Percentiles rank a stretch among this genome's conserved stretches.
Conservation (phyloP, 345 rosid species). For the Geranium brycei region DNA sequence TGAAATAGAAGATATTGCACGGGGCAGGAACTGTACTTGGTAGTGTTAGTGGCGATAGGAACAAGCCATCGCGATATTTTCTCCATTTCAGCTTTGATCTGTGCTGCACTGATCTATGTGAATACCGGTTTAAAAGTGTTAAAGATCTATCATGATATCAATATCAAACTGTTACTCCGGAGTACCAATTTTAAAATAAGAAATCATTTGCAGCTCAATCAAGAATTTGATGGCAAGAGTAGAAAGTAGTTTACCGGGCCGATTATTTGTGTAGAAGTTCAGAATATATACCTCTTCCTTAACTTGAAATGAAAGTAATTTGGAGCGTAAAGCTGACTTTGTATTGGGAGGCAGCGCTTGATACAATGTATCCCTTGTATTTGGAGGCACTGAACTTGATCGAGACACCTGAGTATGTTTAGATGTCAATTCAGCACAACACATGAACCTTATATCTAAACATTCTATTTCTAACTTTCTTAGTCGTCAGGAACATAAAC, state of each 20-base stretch:
- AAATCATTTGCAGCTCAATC: no score
- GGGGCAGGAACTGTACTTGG: constrained; percentile 44
- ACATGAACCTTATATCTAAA: background rate
- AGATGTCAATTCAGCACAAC: no score
- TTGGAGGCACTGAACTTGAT: constrained; percentile 83
- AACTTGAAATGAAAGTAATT: constrained; percentile 49
- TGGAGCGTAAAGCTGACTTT: constrained; percentile 71
- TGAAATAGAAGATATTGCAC: no score
- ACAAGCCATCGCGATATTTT: constrained; percentile 92
- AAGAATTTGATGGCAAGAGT: no score
- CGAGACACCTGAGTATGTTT: constrained; percentile 52
- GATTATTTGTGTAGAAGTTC: background rate
- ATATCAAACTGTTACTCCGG: no score
- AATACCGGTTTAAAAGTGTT: no score
- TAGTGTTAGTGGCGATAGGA: constrained; percentile 82
- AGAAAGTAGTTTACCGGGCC: no score
- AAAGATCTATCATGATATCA: no score
- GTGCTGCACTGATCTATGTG: constrained; percentile 51
- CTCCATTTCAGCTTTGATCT: constrained; percentile 94
- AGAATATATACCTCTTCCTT: constrained; percentile 59
- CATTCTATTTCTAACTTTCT: no score
- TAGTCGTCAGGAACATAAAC: no score
- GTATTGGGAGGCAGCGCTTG: constrained; percentile 84
- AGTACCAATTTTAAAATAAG: no score
- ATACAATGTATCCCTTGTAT: constrained; percentile 87